Conservation (phyloP, 1,284 basidiomycete genomes). For the Pyrrhoderma noxium region DNA sequence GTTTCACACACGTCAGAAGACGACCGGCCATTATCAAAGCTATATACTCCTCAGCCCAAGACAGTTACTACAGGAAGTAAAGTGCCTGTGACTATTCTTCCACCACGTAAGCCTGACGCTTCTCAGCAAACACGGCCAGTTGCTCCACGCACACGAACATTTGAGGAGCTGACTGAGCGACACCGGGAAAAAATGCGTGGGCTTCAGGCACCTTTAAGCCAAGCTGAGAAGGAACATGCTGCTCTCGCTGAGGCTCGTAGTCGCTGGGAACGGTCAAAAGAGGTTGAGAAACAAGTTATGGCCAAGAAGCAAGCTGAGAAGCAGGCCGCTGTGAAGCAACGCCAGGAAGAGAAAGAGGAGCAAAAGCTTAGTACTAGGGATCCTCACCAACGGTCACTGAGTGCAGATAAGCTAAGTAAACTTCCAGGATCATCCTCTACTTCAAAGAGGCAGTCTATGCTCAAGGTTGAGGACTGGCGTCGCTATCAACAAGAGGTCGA, state of each 20-base stretch:
- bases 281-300: slow-evolving; percentile 62
- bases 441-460: slow-evolving; percentile 57
- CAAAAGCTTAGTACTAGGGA: slow-evolving; percentile 24
- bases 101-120: slow-evolving; percentile 46
- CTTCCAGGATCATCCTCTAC: slow-evolving; percentile 28
- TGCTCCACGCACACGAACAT: slow-evolving; percentile 52
- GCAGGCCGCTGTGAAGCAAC: slow-evolving; percentile 39
- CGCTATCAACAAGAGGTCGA: slow-evolving; percentile 49
- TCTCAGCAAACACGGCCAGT: slow-evolving; percentile 37
- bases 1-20: slow-evolving; percentile 1
- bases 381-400: slow-evolving; percentile 44
- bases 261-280: slow-evolving; percentile 70
- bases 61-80: slow-evolving; percentile 4
- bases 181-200: slow-evolving; percentile 72
- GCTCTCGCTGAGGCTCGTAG: slow-evolving; percentile 59
- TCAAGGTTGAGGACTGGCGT: slow-evolving; percentile 82
- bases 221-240: slow-evolving; percentile 63
- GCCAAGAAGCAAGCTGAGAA: slow-evolving; percentile 63
- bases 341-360: slow-evolving; percentile 39
- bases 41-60: slow-evolving; percentile 13
- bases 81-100: slow-evolving; percentile 50
- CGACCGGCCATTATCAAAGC: slow-evolving; percentile 6
- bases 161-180: slow-evolving; percentile 74
- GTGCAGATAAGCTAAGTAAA: slow-evolving; percentile 49
- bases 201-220: slow-evolving; percentile 67